These are phyloP conservation scores for Dovyalis caffra DNA, from an alignment of 345 rosid genomes.

Conservation along the genomic window DNA sequence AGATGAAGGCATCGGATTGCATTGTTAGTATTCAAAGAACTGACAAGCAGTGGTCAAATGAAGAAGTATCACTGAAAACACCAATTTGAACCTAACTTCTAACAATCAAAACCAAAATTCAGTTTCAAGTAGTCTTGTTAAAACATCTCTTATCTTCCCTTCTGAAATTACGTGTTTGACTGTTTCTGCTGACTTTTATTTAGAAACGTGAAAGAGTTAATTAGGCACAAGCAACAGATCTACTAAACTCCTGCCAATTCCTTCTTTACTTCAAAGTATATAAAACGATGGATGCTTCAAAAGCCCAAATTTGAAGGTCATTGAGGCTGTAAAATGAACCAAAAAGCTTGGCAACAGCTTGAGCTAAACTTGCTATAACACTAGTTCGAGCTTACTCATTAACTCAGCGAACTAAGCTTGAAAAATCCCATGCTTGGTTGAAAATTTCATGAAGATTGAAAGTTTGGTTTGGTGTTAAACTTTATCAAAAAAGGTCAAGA, in stretches of 20 bases:
- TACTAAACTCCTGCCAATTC: not conserved
- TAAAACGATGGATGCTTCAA: not conserved
- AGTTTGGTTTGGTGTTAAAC: constrained; percentile 1
- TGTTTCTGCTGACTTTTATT: not conserved
- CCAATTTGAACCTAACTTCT: not conserved
- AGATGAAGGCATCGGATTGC: constrained; percentile 2
- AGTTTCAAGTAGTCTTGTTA: not conserved
- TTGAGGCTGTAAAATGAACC: not conserved
- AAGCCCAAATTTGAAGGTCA: not conserved
- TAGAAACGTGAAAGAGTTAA: not conserved
- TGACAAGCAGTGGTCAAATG: not conserved
- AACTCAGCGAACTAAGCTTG: not conserved
- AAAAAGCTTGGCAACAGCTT: not conserved
- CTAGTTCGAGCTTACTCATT: not conserved
- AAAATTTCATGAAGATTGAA: not conserved
- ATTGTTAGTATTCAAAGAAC: not conserved
- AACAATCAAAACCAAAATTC: not conserved
- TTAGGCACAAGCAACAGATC: not conserved
- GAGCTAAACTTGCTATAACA: not conserved
- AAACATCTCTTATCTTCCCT: not conserved
- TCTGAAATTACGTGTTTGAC: not conserved
- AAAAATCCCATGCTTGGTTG: not conserved
- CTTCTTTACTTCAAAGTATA: not conserved
- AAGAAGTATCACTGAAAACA: not conserved
- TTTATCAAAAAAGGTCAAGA: not conserved